phyloP scores from a whole-genome alignment of 768 basidiomycete species.

The Calocera cornea region DNA sequence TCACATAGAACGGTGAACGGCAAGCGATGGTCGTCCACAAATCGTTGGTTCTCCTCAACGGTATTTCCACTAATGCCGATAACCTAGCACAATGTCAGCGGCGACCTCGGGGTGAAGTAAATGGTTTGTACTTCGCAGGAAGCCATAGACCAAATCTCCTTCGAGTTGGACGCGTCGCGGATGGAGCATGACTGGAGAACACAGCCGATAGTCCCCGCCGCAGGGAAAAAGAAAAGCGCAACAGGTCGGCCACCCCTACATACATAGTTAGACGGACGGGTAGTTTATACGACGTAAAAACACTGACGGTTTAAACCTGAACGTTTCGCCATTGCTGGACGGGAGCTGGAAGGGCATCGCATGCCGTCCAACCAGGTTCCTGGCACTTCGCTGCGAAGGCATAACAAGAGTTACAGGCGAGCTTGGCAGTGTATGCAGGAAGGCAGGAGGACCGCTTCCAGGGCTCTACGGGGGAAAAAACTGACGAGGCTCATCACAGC shows the following conservation, averaged over 20 bases:
- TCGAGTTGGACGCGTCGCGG: neutral
- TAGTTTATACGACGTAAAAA: neutral
- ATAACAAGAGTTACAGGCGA: neutral
- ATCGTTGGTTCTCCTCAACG: neutral
- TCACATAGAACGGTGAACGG: neutral
- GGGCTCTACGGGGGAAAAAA: neutral
- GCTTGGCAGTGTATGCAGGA: neutral
- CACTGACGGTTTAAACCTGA: neutral
- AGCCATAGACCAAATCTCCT: neutral
- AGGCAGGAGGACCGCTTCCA: neutral
- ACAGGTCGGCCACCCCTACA: neutral
- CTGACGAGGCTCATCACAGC: neutral
- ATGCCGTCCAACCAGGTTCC: neutral
- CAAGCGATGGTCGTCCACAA: neutral
- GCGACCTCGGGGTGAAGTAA: neutral
- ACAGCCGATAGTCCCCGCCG: neutral
- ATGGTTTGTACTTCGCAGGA: neutral
- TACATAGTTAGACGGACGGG: neutral
- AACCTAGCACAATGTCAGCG: neutral
- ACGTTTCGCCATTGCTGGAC: neutral
- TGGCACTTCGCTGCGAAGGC: neutral
- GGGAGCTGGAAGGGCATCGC: neutral
- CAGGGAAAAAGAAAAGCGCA: neutral
- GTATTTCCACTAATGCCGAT: neutral
- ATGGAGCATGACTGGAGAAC: neutral